Evolutionary conservation across 2,329 filamentous ascomycete species (phyloP).

Genomic region (Aureobasidium sp.): DNA sequence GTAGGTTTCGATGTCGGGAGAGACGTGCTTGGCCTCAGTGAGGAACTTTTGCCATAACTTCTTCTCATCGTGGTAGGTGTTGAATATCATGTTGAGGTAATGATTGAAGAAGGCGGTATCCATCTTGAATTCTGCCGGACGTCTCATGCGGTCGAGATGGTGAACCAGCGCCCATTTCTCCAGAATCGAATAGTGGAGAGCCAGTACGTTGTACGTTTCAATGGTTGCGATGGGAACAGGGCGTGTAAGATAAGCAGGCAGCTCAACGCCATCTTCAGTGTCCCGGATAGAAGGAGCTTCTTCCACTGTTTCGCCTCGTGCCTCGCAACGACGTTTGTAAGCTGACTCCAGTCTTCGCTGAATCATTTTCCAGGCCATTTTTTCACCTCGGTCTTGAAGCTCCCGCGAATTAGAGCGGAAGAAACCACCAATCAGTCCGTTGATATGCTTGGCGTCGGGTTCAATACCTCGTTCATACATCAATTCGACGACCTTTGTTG

Average conservation of each 20-base stretch:
- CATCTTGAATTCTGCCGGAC: conserved; percentile 55
- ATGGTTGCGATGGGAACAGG: conserved; percentile 55
- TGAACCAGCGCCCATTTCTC: conserved; percentile 52
- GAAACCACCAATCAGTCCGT: conserved; percentile 74
- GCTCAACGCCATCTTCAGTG: conserved; percentile 8
- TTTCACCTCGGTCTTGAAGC: conserved; percentile 53
- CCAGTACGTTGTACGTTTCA: conserved; percentile 71
- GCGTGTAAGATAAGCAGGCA: conserved; percentile 27
- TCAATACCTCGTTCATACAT: conserved; percentile 64
- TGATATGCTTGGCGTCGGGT: conserved; percentile 68
- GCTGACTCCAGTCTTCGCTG: conserved; percentile 58
- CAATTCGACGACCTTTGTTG: conserved; percentile 63
- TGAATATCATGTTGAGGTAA: conserved; percentile 46
- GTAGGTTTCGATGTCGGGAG: conserved; percentile 17
- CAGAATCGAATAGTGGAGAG: conserved; percentile 62
- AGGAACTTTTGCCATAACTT: conserved; percentile 12
- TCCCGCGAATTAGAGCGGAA: conserved; percentile 50
- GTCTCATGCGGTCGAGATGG: conserved; percentile 56
- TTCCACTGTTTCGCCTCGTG: background rate
- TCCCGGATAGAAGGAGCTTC: background rate
- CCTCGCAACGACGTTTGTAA: conserved; percentile 30
- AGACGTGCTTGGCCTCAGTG: conserved; percentile 5
- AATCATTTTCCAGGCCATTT: conserved; percentile 71
- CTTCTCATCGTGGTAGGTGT: conserved; percentile 10
- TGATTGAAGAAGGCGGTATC: conserved; percentile 76